phyloP scores from a whole-genome alignment of 176 grass and related monocot species.

The Calamus simplicifolius region DNA sequence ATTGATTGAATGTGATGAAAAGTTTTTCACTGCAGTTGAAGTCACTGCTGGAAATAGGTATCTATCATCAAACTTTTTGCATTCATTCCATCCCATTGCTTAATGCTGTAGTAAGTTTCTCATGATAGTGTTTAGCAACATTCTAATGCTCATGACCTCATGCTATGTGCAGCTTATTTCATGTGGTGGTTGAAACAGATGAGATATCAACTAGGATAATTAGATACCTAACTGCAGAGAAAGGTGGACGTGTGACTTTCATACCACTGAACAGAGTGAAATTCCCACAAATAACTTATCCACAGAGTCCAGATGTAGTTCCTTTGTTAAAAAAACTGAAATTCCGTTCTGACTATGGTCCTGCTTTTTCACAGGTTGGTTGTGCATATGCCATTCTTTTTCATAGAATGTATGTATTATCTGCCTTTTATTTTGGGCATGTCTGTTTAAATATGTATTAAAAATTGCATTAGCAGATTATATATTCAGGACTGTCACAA shows the following conservation, averaged over 20 bases:
- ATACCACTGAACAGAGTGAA: slow-evolving; percentile 94
- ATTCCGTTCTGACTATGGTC: slow-evolving; percentile 65
- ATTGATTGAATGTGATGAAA: slow-evolving; percentile 87
- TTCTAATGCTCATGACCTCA: slow-evolving; percentile 1
- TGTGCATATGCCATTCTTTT: neutral
- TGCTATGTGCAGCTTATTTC: slow-evolving; percentile 65
- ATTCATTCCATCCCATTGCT: no score
- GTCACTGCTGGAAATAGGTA: slow-evolving; percentile 94
- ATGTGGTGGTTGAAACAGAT: slow-evolving; percentile 91
- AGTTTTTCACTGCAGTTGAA: slow-evolving; percentile 98
- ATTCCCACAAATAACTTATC: slow-evolving; percentile 60
- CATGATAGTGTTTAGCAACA: no score
- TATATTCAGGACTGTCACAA: no score
- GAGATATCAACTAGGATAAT: slow-evolving; percentile 92
- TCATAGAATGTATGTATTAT: no score
- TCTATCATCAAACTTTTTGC: neutral
- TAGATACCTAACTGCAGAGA: slow-evolving; percentile 76
- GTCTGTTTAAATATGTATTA: no score
- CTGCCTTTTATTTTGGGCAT: no score
- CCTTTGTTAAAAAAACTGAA: slow-evolving; percentile 91
- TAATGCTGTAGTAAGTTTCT: no score
- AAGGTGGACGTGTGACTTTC: slow-evolving; percentile 96
- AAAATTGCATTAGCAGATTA: no score
- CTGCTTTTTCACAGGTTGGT: slow-evolving; percentile 82
- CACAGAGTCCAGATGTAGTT: slow-evolving; percentile 87